Evolutionary conservation across 1,284 basidiomycete species (phyloP), one percentile per base, ranked within the genome.

Genomic region (Sanguinoderma infundibulare): DNA sequence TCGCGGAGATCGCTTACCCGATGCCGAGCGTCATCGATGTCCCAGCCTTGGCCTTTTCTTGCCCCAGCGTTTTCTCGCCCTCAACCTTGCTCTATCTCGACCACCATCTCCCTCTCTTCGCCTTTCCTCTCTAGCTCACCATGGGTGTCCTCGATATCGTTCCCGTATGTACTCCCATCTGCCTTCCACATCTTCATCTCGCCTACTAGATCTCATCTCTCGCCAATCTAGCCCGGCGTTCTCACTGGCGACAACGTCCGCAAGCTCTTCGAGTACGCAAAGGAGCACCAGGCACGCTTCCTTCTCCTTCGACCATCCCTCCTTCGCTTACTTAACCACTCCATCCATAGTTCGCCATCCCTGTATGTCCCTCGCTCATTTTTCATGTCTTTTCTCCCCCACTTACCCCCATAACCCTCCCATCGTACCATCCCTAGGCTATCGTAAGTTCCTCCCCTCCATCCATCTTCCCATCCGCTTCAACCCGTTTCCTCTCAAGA

Each of bases 251-350:
- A 94, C 72, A 86, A 96, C 75, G 89, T 92, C 71, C 87, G 91
- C 78, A 94, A 92, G 78, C 81, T 97, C 70, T 94, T 96, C 75
- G 88, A 94, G 73, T 94, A 95, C 78, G 94, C 94, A 36, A 89
- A 89, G 73, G 84, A 89, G 73, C 75, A 96, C 76, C 84, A 95
- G 81, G 94, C 92, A 68, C 69, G 87, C 36, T 20, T 17, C 20
- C 77, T 20, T 24, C 6, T 20, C 32, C 28, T 17, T 40, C 52
- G 35, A 36, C 47, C 53, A 35, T 28, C n/a, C 46, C 38, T 30
- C 47, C 20, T 26, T 47, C 3, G 12, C 35, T 15, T 7, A 17
- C 26, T 42, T 36, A n/a, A 34, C 52, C 28, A 42, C 36, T 10
- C 12, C n/a, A 35, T 35, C 34, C 30, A 15, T 70, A 94, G 92